phyloP scores from a whole-genome alignment of 495 filamentous ascomycete genomes.

The Terfezia claveryi region DNA sequence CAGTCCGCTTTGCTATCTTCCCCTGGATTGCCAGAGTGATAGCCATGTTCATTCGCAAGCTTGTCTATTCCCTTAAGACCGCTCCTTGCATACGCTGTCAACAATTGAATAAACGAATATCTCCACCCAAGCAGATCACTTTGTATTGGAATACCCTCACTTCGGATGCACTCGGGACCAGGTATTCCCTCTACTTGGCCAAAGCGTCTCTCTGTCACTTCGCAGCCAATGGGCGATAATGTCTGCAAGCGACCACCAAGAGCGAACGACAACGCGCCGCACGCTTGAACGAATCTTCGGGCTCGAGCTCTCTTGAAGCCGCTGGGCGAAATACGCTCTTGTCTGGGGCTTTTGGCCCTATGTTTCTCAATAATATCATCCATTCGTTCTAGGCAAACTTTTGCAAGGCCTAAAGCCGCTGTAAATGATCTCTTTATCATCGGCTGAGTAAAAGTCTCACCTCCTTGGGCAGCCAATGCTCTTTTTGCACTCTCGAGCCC shows the following conservation, averaged over 20 bases:
- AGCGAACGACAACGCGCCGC: slow-evolving; percentile 34
- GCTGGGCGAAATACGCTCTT: slow-evolving; percentile 1
- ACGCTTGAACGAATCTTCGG: slow-evolving; percentile 48
- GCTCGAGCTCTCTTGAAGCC: slow-evolving; percentile 15
- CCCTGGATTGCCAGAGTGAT: neutral
- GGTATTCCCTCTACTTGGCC: neutral
- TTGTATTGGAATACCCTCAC: neutral
- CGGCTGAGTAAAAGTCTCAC: neutral
- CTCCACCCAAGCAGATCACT: neutral
- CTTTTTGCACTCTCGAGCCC: slow-evolving; percentile 8
- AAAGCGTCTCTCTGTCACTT: neutral
- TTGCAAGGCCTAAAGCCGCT: slow-evolving; percentile 27
- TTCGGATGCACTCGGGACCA: neutral
- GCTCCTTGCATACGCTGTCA: neutral
- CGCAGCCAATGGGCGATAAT: neutral
- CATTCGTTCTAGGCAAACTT: slow-evolving; percentile 31
- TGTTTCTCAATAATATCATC: slow-evolving; percentile 27
- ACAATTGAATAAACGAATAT: neutral
- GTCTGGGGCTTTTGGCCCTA: neutral
- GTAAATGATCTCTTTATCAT: slow-evolving; percentile 22
- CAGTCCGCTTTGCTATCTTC: neutral
- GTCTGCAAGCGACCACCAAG: slow-evolving; percentile 21
- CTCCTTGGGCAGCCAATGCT: neutral
- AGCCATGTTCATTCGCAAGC: neutral
- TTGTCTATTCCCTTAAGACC: neutral